A percentile compares a stretch with the other conserved stretches of the same genome.
These are phyloP conservation scores for Diaporthe sp. DNA, from an alignment of 2,329 filamentous ascomycete genomes.

Conservation along the genomic window DNA sequence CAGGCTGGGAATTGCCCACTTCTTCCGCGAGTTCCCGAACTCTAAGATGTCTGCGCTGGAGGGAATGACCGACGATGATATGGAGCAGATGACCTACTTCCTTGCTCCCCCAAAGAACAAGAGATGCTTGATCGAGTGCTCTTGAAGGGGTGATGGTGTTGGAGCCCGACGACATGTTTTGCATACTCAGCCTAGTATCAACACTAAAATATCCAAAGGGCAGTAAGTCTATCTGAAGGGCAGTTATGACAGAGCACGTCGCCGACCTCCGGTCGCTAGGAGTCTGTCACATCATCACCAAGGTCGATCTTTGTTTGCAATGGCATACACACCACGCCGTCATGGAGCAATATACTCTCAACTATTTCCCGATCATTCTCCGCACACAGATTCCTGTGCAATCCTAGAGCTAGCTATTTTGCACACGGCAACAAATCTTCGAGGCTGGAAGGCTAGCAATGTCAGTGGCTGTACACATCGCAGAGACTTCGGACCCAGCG, in stretches of 20 bases:
- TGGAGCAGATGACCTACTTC: constrained; percentile 48
- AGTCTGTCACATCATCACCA: background rate
- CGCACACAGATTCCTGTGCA: background rate
- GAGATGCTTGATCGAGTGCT: constrained; percentile 47
- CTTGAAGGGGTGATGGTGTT: background rate
- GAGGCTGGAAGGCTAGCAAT: background rate
- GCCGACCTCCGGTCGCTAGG: background rate
- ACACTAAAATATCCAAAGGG: background rate
- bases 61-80: constrained; percentile 49
- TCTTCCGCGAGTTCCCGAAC: constrained; percentile 57
- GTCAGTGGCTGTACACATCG: background rate
- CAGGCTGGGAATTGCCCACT: constrained; percentile 60
- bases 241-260: no score
- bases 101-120: constrained; percentile 47
- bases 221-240: background rate
- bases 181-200: background rate
- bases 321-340: background rate
- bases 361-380: background rate
- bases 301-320: background rate
- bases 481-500: background rate
- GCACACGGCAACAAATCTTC: background rate
- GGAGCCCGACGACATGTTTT: background rate
- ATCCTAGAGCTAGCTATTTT: background rate
- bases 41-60: constrained; percentile 46
- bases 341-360: background rate